Percentiles rank a stretch among this genome's conserved stretches.
These are phyloP conservation scores for Cyamopsis tetragonoloba DNA, from an alignment of 306 rosid species.

Conservation along the genomic window DNA sequence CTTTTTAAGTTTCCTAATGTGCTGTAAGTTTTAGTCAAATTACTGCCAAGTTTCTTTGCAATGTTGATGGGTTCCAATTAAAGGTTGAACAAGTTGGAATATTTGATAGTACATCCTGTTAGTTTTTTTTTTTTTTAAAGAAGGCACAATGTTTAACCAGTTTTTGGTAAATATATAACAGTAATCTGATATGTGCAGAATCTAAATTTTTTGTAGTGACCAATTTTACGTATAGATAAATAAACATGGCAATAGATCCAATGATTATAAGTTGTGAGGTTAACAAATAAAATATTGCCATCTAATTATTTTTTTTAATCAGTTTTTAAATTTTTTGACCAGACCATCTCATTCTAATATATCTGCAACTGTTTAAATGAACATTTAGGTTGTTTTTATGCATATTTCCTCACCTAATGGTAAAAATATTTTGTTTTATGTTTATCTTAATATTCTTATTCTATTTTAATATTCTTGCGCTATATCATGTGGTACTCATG, in stretches of 20 bases:
- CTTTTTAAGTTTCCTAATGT: too few species aligned
- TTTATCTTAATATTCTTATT: neutral
- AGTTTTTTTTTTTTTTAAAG: neutral
- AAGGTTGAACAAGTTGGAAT: neutral
- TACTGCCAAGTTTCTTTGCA: neutral
- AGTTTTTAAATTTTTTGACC: too few species aligned
- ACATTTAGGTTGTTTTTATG: neutral
- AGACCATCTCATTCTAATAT: neutral
- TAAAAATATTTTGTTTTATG: neutral
- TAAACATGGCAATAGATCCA: neutral
- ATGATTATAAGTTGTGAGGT: neutral
- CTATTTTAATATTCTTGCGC: neutral
- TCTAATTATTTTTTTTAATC: too few species aligned
- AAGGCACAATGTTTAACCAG: neutral
- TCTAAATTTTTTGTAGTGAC: neutral
- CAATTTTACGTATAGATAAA: neutral
- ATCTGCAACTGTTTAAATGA: neutral
- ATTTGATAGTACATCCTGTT: neutral
- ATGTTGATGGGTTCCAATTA: neutral
- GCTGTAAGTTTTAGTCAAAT: neutral
- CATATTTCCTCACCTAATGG: neutral
- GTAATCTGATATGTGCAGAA: neutral
- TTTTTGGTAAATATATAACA: neutral
- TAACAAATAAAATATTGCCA: neutral
- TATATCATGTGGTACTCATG: neutral